Percentiles rank a stretch among this genome's conserved stretches.
These are phyloP conservation scores for Ceratobasidium sp. DNA, from an alignment of 1,284 basidiomycete genomes.

Conservation along the genomic window DNA sequence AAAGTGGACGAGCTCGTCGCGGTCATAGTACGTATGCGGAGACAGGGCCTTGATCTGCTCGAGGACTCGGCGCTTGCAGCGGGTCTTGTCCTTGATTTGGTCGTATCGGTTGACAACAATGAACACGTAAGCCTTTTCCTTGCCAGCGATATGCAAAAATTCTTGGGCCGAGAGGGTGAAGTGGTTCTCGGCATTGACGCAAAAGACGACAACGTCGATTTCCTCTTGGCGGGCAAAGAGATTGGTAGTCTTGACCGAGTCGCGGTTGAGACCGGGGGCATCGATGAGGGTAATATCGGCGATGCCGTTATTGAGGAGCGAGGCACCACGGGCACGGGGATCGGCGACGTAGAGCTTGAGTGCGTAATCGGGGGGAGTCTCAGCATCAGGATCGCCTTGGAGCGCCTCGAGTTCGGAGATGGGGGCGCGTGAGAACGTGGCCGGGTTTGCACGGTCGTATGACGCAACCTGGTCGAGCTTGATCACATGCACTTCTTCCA, in stretches of 20 bases:
- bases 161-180: slow-evolving; percentile 96
- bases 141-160: slow-evolving; percentile 91
- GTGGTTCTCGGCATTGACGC: slow-evolving; percentile 98
- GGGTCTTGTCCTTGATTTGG: slow-evolving; percentile 93
- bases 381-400: slow-evolving; percentile 73
- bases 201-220: slow-evolving; percentile 98
- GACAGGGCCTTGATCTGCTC: slow-evolving; percentile 95
- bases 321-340: slow-evolving; percentile 73
- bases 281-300: slow-evolving; percentile 99
- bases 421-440: slow-evolving; percentile 74
- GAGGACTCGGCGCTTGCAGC: slow-evolving; percentile 86
- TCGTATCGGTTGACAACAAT: slow-evolving; percentile 99
- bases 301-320: slow-evolving; percentile 92
- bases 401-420: slow-evolving; percentile 81
- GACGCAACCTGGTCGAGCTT: slow-evolving; percentile 60
- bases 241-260: slow-evolving; percentile 94
- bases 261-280: slow-evolving; percentile 96
- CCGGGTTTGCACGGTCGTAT: slow-evolving; percentile 77
- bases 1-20: slow-evolving; percentile 95
- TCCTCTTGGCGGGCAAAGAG: slow-evolving; percentile 96
- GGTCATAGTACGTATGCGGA: slow-evolving; percentile 89
- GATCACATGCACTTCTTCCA: slow-evolving; percentile 84
- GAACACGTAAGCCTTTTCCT: slow-evolving; percentile 98
- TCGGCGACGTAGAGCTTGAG: slow-evolving; percentile 87
- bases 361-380: slow-evolving; percentile 66